phyloP scores from a whole-genome alignment of 116 monocot genomes.

The Trichopus zeylanicus region DNA sequence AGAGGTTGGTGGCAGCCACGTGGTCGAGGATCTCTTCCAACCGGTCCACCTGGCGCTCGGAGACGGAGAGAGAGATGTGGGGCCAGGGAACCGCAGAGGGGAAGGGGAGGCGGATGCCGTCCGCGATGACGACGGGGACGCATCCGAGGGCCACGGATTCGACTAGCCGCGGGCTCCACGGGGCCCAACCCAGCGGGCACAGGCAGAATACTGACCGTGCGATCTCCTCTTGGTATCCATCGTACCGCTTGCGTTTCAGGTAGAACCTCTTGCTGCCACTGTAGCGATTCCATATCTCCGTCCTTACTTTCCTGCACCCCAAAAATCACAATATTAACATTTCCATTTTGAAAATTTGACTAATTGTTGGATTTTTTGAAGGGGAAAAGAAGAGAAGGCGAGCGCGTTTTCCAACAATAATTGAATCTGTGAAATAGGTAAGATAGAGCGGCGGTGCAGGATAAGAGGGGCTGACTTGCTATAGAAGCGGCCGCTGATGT shows the following conservation, averaged over 20 bases:
- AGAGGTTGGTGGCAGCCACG: slow-evolving; percentile 56
- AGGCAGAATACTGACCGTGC: slow-evolving; percentile 75
- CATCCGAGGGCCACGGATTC: slow-evolving; percentile 81
- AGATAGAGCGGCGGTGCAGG: neutral
- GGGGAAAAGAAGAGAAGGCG: neutral
- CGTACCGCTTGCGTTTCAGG: slow-evolving; percentile 51
- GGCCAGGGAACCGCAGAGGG: slow-evolving; percentile 44
- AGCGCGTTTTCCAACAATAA: neutral
- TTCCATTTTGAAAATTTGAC: no score
- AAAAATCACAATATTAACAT: no score
- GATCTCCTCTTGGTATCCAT: slow-evolving; percentile 59
- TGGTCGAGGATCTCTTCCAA: slow-evolving; percentile 51
- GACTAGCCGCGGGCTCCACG: slow-evolving; percentile 90
- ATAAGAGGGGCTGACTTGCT: slow-evolving; percentile 41
- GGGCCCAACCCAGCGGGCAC: slow-evolving; percentile 89
- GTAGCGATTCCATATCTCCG: slow-evolving; percentile 57
- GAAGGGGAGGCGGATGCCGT: slow-evolving; percentile 73
- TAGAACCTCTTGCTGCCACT: slow-evolving; percentile 37
- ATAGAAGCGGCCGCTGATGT: slow-evolving; percentile 85
- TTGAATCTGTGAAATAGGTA: neutral
- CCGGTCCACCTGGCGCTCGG: slow-evolving; percentile 46
- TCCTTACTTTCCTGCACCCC: slow-evolving; percentile 70
- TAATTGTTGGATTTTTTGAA: no score
- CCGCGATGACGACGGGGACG: slow-evolving; percentile 81
- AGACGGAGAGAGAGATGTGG: slow-evolving; percentile 50